Evolutionary conservation across 257 asterid genomes (phyloP).

Genomic region (Nicotiana benthamiana): DNA sequence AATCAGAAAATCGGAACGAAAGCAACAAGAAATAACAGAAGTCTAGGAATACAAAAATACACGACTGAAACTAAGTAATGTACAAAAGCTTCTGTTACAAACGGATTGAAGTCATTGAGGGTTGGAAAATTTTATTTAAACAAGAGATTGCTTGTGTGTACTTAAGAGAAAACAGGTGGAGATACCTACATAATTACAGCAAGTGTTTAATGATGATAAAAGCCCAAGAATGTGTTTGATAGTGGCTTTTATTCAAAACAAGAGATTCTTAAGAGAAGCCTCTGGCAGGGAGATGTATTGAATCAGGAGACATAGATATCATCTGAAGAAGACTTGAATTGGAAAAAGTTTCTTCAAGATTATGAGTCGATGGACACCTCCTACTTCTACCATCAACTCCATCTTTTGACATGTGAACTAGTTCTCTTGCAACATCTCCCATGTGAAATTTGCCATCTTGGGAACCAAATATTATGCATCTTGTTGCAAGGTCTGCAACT

Average conservation of each 20-base stretch:
- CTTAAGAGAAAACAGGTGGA: neutral
- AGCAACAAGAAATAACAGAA: too few species aligned
- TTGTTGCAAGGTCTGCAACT: constrained; percentile 55
- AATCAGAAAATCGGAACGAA: too few species aligned
- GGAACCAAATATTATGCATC: constrained; percentile 51
- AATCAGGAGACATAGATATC: constrained; percentile 85
- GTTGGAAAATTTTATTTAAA: neutral
- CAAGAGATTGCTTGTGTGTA: neutral
- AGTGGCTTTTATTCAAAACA: too few species aligned
- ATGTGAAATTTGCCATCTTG: constrained; percentile 49
- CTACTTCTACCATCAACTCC: constrained; percentile 31
- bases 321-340: constrained; percentile 75
- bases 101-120: too few species aligned
- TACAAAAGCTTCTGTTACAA: too few species aligned
- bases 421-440: constrained; percentile 54
- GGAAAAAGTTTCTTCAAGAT: constrained; percentile 62
- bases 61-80: too few species aligned
- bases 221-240: neutral
- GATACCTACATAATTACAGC: neutral
- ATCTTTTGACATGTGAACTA: constrained; percentile 33
- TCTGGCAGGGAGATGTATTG: constrained; percentile 33
- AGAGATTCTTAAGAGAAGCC: neutral
- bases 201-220: neutral
- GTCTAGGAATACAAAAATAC: too few species aligned
- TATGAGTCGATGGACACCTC: constrained; percentile 27